Base-by-base conservation (phyloP, 1,284 basidiomycete species). In the Papiliotrema nemorosa region DNA sequence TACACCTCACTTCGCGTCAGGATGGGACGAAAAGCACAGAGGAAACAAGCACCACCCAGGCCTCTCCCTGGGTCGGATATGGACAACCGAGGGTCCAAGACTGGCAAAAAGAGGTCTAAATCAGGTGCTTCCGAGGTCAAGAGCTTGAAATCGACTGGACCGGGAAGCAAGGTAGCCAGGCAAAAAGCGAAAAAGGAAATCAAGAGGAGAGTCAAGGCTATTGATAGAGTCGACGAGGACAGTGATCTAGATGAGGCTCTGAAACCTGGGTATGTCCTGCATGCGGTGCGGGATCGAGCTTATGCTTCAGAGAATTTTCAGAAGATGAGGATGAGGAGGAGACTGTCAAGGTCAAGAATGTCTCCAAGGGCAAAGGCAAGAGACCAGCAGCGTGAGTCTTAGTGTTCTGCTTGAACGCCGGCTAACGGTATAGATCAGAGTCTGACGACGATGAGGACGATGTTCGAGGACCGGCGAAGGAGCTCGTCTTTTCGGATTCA, bases 11-110 rank as follows among this genome's bases (percentile, higher is more conserved):
- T 35, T 44, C 44, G 18, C 27, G 40, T 12, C 35, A 57, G 36
- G 26, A 91, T 94, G 90, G 92, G 92, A 65, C 83, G 90, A 70
- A 84, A 90, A 64, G 84, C 90, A 60, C 90, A 88, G 76, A 87
- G 88, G 77, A 96, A 96, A 79, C 92, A 97, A 76, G 82, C 79
- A 0, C 78, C 84, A 4, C 90, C 90, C 2, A 77, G 77, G 53
- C 83, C 89, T 36, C 67, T 91, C 20, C 61, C 66, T 1, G 71
- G 69, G 16, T 64, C 62, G 6, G 60, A 67, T 39, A 51, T 59
- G n/a, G 57, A 66, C 52, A 57, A 54, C 44, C 50, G 54, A 20
- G 50, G 55, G 14, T 42, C 41, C 24, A 40, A 55, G 18, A 60
- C 59, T 38, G 60, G 62, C 31, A 73, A 70, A 62, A 67, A 67